A percentile compares a stretch with the other conserved stretches of the same genome.
phyloP scores from a whole-genome alignment of 2,329 filamentous ascomycete species.

The Cordyceps militaris region DNA sequence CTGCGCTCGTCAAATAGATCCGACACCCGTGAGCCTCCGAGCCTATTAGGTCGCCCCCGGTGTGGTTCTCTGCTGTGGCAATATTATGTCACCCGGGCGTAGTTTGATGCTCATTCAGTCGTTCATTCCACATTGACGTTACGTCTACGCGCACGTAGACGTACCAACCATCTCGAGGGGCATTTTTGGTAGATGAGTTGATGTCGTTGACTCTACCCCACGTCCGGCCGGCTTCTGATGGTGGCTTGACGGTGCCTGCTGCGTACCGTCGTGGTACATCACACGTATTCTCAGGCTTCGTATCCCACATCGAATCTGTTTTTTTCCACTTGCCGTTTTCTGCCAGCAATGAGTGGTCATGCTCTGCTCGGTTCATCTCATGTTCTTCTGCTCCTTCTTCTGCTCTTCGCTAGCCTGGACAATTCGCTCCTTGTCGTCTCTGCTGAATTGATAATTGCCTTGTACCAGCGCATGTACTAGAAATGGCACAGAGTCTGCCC shows the following conservation, averaged over 20 bases:
- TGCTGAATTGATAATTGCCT: conserved; percentile 54
- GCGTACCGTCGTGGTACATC: not conserved
- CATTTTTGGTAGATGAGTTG: no score
- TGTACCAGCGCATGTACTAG: conserved; percentile 63
- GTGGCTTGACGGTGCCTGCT: not conserved
- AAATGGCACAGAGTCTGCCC: conserved; percentile 54
- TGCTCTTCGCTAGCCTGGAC: conserved; percentile 6
- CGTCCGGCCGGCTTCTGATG: no score
- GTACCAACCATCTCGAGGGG: not conserved
- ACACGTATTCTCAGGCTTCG: not conserved
- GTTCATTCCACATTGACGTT: no score
- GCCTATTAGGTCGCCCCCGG: no score
- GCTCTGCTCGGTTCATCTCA: not conserved
- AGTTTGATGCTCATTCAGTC: no score
- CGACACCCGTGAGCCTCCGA: no score
- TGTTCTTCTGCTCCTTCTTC: not conserved
- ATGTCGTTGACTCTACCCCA: no score
- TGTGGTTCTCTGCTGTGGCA: no score
- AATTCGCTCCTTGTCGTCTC: conserved; percentile 29
- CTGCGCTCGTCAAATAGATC: no score
- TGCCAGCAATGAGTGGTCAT: not conserved
- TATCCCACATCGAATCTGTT: not conserved
- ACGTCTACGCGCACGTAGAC: no score
- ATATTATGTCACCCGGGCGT: no score
- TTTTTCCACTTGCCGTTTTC: not conserved